phyloP scores from a whole-genome alignment of 164 flowering plant genomes.

The Litsea cubeba region DNA sequence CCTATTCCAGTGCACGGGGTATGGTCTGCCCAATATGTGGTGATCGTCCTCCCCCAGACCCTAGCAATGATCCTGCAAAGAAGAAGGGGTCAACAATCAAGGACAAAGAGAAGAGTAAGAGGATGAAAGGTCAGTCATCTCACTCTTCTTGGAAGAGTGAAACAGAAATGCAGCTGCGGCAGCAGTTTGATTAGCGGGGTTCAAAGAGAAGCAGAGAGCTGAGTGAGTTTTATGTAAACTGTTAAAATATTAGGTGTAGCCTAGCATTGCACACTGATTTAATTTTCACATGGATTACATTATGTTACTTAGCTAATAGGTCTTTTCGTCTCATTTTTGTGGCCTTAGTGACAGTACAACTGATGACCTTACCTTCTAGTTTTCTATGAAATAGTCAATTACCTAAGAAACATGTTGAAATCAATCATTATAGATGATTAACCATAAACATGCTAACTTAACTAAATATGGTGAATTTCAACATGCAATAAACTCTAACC shows the following conservation, averaged over 20 bases:
- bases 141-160: conserved; percentile 97
- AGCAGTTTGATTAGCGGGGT: conserved; percentile 72
- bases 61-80: conserved; percentile 37
- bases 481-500: too few species aligned
- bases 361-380: neutral
- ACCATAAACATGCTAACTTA: too few species aligned
- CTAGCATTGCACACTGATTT: neutral
- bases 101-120: conserved; percentile 72
- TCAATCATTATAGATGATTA: too few species aligned
- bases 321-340: neutral
- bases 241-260: neutral
- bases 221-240: conserved; percentile 7
- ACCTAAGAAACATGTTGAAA: neutral
- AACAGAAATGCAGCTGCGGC: conserved; percentile 97
- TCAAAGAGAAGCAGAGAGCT: neutral
- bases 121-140: conserved; percentile 95
- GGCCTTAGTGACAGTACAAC: neutral
- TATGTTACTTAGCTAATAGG: neutral
- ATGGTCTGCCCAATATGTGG: conserved; percentile 80
- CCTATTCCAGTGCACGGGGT: conserved; percentile 59
- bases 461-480: too few species aligned
- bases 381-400: neutral
- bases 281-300: neutral
- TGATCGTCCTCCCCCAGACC: conserved; percentile 58
- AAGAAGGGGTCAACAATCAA: conserved; percentile 74